phyloP scores from a whole-genome alignment of 139 green algal species.

The Chlamydomonas sphaeroides region DNA sequence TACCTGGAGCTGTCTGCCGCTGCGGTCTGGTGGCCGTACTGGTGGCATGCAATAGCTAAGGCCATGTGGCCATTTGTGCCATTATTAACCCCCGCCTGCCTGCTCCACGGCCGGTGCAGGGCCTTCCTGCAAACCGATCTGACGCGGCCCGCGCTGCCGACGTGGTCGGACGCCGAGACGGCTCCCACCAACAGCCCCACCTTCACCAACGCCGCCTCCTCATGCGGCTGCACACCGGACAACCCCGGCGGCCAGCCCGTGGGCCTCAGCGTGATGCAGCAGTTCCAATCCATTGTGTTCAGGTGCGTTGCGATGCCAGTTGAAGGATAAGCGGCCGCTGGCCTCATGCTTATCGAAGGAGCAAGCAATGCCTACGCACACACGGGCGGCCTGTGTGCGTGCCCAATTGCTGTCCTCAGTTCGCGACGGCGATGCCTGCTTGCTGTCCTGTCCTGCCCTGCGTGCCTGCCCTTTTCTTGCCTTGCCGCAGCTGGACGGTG shows the following conservation, averaged over 20 bases:
- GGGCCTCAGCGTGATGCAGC: neutral
- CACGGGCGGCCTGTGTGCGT: too few relatives aligned
- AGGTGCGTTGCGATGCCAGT: neutral
- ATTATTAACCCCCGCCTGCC: too few relatives aligned
- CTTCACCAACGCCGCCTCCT: neutral
- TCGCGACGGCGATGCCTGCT: too few relatives aligned
- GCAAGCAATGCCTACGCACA: too few relatives aligned
- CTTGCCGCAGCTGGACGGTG: neutral
- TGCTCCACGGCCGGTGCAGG: neutral
- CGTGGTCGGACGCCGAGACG: neutral
- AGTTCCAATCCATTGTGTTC: neutral
- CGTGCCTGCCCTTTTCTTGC: too few relatives aligned
- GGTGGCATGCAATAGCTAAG: too few relatives aligned
- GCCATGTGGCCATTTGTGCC: too few relatives aligned
- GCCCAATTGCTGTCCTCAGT: too few relatives aligned
- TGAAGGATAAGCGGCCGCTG: too few relatives aligned
- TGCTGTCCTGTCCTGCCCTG: neutral
- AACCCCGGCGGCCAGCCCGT: neutral
- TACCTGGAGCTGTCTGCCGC: too few relatives aligned
- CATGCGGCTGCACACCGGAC: slow-evolving; percentile 1
- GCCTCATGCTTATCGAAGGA: too few relatives aligned
- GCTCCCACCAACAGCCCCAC: neutral
- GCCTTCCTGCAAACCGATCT: neutral
- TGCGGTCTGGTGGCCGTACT: too few relatives aligned
- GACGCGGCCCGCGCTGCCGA: neutral